Conservation (phyloP, 805 yeast genomes). For the Kuraishia hungarica region DNA sequence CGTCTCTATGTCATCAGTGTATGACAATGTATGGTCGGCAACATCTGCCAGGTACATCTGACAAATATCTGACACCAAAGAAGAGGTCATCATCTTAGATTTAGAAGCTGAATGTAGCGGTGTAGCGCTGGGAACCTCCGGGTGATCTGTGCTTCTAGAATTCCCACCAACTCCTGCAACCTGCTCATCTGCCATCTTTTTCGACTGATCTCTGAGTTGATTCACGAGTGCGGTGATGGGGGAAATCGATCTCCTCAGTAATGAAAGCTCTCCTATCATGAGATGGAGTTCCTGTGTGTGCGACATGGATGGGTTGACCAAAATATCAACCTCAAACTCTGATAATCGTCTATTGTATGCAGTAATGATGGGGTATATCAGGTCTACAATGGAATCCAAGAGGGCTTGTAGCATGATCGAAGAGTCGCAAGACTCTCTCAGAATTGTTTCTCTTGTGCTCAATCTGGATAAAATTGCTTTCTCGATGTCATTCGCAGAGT, state of each 20-base stretch:
- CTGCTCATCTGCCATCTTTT: conserved; percentile 3
- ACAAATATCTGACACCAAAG: conserved; percentile 31
- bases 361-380: conserved; percentile 41
- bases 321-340: conserved; percentile 43
- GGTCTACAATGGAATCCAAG: conserved; percentile 46
- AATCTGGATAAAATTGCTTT: conserved; percentile 42
- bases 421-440: conserved; percentile 43
- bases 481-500: conserved; percentile 44
- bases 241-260: conserved; percentile 34
- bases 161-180: background rate
- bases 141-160: no score
- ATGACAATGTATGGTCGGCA: conserved; percentile 43
- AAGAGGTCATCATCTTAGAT: conserved; percentile 3
- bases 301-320: conserved; percentile 37
- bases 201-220: conserved; percentile 33
- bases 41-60: conserved; percentile 46
- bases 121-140: background rate
- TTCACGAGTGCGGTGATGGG: conserved; percentile 40
- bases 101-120: background rate
- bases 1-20: conserved; percentile 43
- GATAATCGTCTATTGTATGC: conserved; percentile 40
- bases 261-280: conserved; percentile 43
- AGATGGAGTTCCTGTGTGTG: conserved; percentile 46
- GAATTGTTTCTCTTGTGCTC: conserved; percentile 32
- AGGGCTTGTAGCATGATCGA: conserved; percentile 45